Evolutionary conservation across 1,284 basidiomycete genomes (phyloP), one percentile per base, ranked within the genome.

Genomic region (Ceratobasidium papillatum): DNA sequence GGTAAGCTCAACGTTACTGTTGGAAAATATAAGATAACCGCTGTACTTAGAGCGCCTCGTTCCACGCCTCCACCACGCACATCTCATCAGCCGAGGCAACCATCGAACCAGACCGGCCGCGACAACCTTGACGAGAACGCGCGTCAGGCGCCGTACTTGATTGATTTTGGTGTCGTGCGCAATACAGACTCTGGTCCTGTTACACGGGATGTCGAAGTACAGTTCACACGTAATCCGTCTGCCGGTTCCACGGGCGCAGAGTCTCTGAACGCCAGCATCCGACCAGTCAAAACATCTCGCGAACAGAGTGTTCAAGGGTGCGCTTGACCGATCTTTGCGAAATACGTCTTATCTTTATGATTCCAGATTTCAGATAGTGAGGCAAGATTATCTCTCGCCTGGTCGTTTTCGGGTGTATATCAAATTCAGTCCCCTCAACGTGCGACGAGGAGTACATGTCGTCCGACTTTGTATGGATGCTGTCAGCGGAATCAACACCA

Each of bases 131-230:
- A 3, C 8, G 25, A 49, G 8, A 17, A 8, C 51, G 27, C n/a
- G 2, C 25, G 8, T 2, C 5, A 25, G 51, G 17, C 58, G 8
- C 58, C 34, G 2, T 68, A 68, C 25, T 7, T 12, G 3, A 34
- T 68, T 8, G 51, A 68, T n/a, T 68, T 68, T 25, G 51, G 38
- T 11, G 65, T 68, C 14, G 27, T 68, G n/a, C 45, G 25, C 12
- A 68, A 54, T 36, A 56, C 49, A 12, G 34, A 68, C 3, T 19
- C 47, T 12, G 14, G 56, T 25, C 32, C 32, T n/a, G 36, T 36
- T 22, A 38, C 56, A 11, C 56, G n/a, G 2, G 27, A 38, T 19
- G 36, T 19, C 12, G 56, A 59, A 19, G 19, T 38, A n/a, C 19
- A 19, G 4, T 59, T 59, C 27, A 30, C 22, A 22, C 8, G 5